phyloP scores from a whole-genome alignment of 78 protist species.

The Emiliania huxleyi region DNA sequence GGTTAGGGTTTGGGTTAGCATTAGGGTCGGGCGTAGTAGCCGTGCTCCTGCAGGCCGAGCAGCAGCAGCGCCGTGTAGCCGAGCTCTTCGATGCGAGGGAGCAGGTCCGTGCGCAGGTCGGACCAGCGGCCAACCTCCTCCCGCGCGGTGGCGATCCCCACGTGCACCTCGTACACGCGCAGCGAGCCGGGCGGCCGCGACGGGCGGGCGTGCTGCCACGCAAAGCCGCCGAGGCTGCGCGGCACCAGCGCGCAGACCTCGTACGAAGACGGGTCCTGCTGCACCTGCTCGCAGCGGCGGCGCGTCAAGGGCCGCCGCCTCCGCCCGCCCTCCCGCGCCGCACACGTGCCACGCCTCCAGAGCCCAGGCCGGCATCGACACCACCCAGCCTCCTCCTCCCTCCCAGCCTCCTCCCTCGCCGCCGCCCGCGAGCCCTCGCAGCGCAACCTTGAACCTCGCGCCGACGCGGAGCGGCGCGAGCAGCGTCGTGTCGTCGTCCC shows the following conservation, averaged over 20 bases:
- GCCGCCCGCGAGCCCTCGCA: too few relatives aligned
- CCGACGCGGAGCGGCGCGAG: too few relatives aligned
- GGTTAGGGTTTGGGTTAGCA: too few relatives aligned
- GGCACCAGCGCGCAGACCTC: not conserved
- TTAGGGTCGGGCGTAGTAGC: too few relatives aligned
- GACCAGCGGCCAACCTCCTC: slow-evolving; percentile 68
- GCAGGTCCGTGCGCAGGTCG: slow-evolving; percentile 44
- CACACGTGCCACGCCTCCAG: not conserved
- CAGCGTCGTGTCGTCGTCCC: too few relatives aligned
- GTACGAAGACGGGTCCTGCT: too few relatives aligned
- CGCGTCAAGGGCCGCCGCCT: too few relatives aligned
- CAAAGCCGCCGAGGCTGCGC: not conserved
- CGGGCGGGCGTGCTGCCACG: slow-evolving; percentile 56
- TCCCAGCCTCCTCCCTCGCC: too few relatives aligned
- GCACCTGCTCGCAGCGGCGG: too few relatives aligned
- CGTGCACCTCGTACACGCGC: slow-evolving; percentile 85
- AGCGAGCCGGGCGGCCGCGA: slow-evolving; percentile 54
- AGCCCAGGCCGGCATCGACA: not conserved
- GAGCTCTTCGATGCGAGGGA: slow-evolving; percentile 31
- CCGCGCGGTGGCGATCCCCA: slow-evolving; percentile 86
- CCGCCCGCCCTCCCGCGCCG: too few relatives aligned
- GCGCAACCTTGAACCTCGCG: too few relatives aligned
- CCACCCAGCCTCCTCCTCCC: not conserved
- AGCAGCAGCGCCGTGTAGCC: slow-evolving; percentile 79
- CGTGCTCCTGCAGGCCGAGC: slow-evolving; percentile 95